Percentiles rank a stretch among this genome's conserved stretches.
These are phyloP conservation scores for Microcyclospora tardicrescens DNA, from an alignment of 2,329 filamentous ascomycete genomes.

Conservation along the genomic window DNA sequence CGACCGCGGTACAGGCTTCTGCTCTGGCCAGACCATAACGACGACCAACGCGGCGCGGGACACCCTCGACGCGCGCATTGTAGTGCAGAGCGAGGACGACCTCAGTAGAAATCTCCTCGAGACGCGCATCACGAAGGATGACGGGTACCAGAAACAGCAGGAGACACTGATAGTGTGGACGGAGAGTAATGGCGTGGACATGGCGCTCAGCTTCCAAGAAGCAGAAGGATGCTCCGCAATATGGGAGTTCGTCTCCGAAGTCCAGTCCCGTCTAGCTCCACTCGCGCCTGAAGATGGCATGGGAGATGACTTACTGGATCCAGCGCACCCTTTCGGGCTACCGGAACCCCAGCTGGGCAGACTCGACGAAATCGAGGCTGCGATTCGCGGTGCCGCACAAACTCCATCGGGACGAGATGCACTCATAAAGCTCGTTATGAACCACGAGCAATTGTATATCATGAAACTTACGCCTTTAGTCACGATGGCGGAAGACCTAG, in stretches of 20 bases:
- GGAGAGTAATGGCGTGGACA: constrained; percentile 78
- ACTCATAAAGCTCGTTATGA: constrained; percentile 73
- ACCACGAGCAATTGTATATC: constrained; percentile 62
- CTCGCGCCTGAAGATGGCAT: constrained; percentile 59
- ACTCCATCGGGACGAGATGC: constrained; percentile 69
- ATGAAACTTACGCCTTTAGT: constrained; percentile 75
- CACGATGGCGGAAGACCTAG: constrained; percentile 77
- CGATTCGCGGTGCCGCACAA: constrained; percentile 66
- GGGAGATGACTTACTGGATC: constrained; percentile 76
- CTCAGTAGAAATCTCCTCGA: constrained; percentile 72
- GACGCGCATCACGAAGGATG: constrained; percentile 81
- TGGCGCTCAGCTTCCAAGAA: constrained; percentile 97
- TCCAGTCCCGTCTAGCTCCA: constrained; percentile 62
- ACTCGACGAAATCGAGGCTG: constrained; percentile 69
- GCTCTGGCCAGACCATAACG: constrained; percentile 60
- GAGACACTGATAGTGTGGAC: constrained; percentile 99
- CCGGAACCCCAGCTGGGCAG: constrained; percentile 71
- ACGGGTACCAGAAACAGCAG: constrained; percentile 97
- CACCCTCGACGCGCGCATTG: constrained; percentile 59
- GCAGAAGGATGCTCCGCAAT: constrained; percentile 85
- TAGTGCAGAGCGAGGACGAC: constrained; percentile 88
- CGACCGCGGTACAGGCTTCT: constrained; percentile 92
- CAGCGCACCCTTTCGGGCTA: constrained; percentile 56
- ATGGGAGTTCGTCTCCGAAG: constrained; percentile 85
- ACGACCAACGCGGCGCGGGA: constrained; percentile 39